These are phyloP conservation scores for Miscanthus sacchariflorus DNA, from an alignment of 202 grass and related monocot species.

Conservation along the genomic window DNA sequence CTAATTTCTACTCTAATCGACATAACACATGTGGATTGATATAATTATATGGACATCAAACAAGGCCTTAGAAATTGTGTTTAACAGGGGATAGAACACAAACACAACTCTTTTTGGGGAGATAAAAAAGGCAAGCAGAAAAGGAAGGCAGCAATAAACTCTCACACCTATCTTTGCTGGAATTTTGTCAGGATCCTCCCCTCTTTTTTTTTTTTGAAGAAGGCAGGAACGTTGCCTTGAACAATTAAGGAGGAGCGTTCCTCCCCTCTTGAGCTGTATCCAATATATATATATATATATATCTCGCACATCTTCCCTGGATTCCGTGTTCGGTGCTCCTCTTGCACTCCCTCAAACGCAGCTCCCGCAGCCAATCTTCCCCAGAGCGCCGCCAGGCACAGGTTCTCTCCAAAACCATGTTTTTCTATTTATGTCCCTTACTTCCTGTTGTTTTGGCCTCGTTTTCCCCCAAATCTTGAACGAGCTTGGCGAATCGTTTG, in stretches of 20 bases:
- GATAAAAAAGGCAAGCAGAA: constrained; percentile 23
- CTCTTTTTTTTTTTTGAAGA: not conserved
- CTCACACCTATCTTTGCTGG: no score
- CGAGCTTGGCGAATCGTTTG: not conserved
- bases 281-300: not conserved
- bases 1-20: no score
- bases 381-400: not conserved
- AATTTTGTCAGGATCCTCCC: no score
- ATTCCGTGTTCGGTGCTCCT: not conserved
- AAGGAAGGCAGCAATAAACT: constrained; percentile 32
- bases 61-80: not conserved
- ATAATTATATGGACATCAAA: no score
- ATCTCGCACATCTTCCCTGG: not conserved
- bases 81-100: not conserved
- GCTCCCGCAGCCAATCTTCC: not conserved
- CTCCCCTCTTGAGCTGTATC: constrained; percentile 24
- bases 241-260: constrained; percentile 24
- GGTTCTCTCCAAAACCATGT: constrained; percentile 9
- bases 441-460: not conserved
- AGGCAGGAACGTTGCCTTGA: constrained; percentile 9
- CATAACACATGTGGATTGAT: no score
- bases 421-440: not conserved
- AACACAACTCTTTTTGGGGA: constrained; percentile 1
- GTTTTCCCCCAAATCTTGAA: not conserved
- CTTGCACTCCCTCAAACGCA: constrained; percentile 5